Evolutionary conservation across 2,329 filamentous ascomycete genomes (phyloP).

Genomic region (Diaporthe vaccinii): DNA sequence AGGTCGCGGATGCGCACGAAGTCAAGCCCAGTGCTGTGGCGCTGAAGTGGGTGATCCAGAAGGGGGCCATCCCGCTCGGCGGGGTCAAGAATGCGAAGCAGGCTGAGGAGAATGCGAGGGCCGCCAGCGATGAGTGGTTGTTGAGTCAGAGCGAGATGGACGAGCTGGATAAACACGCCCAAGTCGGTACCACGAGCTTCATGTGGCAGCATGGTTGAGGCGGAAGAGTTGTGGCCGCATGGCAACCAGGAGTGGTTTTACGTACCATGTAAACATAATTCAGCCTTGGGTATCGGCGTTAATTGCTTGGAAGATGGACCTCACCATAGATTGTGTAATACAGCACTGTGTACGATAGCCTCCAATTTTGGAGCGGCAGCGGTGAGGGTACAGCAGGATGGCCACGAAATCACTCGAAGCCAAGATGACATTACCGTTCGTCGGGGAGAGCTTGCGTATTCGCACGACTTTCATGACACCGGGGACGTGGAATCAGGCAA

Average conservation of each 20-base stretch:
- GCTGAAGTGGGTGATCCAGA: conserved; percentile 59
- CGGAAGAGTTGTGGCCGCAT: background rate
- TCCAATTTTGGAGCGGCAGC: background rate
- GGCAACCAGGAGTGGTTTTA: background rate
- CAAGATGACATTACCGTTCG: background rate
- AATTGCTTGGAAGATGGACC: background rate
- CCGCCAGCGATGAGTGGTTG: conserved; percentile 54
- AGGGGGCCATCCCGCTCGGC: conserved; percentile 58
- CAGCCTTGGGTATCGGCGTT: background rate
- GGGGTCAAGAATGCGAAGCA: conserved; percentile 57
- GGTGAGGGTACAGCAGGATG: no score
- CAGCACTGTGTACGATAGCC: background rate
- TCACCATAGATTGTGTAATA: background rate
- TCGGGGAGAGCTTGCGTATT: no score
- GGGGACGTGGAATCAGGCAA: no score
- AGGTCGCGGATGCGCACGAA: conserved; percentile 52
- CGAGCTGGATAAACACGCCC: conserved; percentile 55
- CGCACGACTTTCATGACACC: no score
- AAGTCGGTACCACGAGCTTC: conserved; percentile 54
- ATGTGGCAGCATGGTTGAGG: conserved; percentile 58
- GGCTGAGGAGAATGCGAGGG: conserved; percentile 53
- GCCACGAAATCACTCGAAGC: background rate
- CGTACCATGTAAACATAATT: background rate
- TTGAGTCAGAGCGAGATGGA: conserved; percentile 56
- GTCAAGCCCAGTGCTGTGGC: conserved; percentile 55